A percentile compares a stretch with the other conserved stretches of the same genome.
Conservation (phyloP, 2,329 filamentous ascomycete species). For the Dactylellina sp. region DNA sequence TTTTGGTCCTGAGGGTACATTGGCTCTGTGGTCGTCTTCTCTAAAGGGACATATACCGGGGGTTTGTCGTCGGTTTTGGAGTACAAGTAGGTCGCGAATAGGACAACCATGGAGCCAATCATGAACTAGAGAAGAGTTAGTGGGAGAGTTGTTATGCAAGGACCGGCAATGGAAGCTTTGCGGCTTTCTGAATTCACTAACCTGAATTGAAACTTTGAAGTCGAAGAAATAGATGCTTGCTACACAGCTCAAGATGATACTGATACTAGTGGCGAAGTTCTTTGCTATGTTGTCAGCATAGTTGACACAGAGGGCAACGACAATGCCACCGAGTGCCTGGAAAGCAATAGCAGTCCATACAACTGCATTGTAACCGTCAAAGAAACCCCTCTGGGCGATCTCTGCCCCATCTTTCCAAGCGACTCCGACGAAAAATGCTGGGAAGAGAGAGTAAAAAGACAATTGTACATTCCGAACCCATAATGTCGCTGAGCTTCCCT, state of each 20-base stretch:
- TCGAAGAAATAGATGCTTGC: constrained; percentile 88
- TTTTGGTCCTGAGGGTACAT: constrained; percentile 36
- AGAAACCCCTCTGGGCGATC: constrained; percentile 87
- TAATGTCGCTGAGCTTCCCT: constrained; percentile 84
- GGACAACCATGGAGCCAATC: constrained; percentile 80
- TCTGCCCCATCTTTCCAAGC: constrained; percentile 86
- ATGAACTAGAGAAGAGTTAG: constrained; percentile 73
- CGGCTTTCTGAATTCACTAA: constrained; percentile 64
- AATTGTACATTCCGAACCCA: constrained; percentile 97
- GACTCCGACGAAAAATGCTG: constrained; percentile 86
- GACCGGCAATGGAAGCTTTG: neutral
- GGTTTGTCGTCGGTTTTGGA: constrained; percentile 73
- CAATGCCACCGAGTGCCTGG: constrained; percentile 84
- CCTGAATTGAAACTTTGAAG: constrained; percentile 77
- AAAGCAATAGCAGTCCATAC: constrained; percentile 87
- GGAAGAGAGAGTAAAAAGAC: constrained; percentile 92
- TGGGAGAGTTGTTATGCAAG: neutral
- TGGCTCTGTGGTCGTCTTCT: constrained; percentile 58
- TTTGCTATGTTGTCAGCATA: constrained; percentile 91
- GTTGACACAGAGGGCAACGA: constrained; percentile 84
- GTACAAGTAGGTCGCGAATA: constrained; percentile 87
- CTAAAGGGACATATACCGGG: constrained; percentile 61
- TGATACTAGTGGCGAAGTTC: constrained; percentile 92
- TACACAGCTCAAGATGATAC: constrained; percentile 86
- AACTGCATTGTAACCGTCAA: constrained; percentile 90